A percentile compares a stretch with the other conserved stretches of the same genome.
These are phyloP conservation scores for Sonneratia caseolaris DNA, from an alignment of 345 rosid species.

Conservation along the genomic window DNA sequence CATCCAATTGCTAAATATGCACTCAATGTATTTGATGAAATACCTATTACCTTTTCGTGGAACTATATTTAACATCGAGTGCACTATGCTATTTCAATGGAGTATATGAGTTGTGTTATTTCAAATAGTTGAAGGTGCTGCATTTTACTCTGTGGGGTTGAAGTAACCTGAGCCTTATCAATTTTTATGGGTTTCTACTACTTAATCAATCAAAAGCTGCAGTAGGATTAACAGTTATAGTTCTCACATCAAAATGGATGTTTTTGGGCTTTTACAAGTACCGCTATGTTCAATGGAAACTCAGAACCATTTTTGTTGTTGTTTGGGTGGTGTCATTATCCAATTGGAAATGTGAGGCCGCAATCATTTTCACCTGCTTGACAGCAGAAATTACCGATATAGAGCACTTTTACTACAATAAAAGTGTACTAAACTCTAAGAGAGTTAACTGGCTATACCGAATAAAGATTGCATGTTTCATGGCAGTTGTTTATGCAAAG, in stretches of 20 bases:
- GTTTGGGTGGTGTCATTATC: too few relatives aligned
- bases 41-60: constrained; percentile 4
- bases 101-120: neutral
- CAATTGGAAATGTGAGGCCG: too few relatives aligned
- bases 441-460: neutral
- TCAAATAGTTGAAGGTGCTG: neutral
- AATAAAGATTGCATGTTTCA: neutral
- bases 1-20: neutral
- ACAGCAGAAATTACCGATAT: too few relatives aligned
- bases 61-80: neutral
- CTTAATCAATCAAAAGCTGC: too few relatives aligned
- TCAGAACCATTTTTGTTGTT: too few relatives aligned
- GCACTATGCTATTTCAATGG: neutral
- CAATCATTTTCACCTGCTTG: too few relatives aligned
- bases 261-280: too few relatives aligned
- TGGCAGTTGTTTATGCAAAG: neutral
- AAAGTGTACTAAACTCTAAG: too few relatives aligned
- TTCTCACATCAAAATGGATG: too few relatives aligned
- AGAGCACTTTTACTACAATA: too few relatives aligned
- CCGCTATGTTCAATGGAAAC: too few relatives aligned
- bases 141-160: neutral
- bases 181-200: neutral
- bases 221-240: neutral
- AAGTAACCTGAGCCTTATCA: neutral
- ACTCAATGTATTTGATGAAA: constrained; percentile 27